Base-by-base conservation (phyloP, 768 basidiomycete genomes). In the Strobilomyces confusus region DNA sequence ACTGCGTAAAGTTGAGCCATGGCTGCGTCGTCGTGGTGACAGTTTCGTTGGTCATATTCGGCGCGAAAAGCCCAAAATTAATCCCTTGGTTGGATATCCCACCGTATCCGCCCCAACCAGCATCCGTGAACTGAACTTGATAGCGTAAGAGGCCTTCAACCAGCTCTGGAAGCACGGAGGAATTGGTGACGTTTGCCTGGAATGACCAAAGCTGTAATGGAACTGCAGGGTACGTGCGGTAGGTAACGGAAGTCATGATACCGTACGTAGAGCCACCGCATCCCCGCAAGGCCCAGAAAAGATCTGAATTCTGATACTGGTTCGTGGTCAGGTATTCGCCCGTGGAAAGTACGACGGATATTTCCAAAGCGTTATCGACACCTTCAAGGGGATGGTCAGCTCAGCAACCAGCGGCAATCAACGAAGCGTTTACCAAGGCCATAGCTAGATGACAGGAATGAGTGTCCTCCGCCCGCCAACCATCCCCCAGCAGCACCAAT, bases 221-320 rank as follows among this genome's bases (percentile, higher is more conserved):
- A 13, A 71, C 56, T 32, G 17, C n/a, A 1, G 75, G 72, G 48
- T 78, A 71, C 0, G 77, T 79, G 38, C 63, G 62, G 55, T 80
- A 80, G 0, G 79, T 79, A 9, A 73, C 75, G 0, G 76, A 76
- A 4, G 75, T 74, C 45, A 81, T 65, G 19, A 81, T 68, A 6
- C 77, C 80, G 44, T 68, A 81, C 0, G 76, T 80, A 13, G 75
- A 71, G 2, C 78, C 79, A 1, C 80, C 80, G 1, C 77, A 77
- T 1, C 80, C 15, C 22, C 79, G 70, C 47, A 82, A 58, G 0
- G 81, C 79, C 75, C 77, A 82, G 65, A 78, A 82, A 5, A 82
- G 70, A 50, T 81, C 77, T 3, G 65, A 14, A 54, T 80, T 66
- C 37, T 70, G 66, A 58, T 73, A 63, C 0, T 59, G 55, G 57